Percentiles rank a stretch among this genome's conserved stretches.
Evolutionary conservation across 768 basidiomycete genomes (phyloP).

Genomic region (Neoboletus subvelutipes): DNA sequence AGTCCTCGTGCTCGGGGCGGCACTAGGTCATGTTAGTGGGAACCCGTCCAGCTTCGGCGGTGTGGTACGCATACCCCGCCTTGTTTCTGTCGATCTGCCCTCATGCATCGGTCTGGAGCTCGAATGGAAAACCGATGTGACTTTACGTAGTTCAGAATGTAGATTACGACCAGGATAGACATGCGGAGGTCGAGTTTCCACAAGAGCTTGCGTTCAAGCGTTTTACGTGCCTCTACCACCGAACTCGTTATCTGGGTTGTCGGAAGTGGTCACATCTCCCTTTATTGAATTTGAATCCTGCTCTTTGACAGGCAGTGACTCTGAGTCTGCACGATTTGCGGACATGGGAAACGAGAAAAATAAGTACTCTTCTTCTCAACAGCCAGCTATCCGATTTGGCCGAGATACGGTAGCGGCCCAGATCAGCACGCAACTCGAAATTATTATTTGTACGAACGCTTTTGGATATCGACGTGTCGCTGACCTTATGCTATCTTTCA

Average conservation of each 20-base stretch:
- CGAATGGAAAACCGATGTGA: neutral
- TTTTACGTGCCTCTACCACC: constrained; percentile 47
- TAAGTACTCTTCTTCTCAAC: neutral
- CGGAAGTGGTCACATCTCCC: neutral
- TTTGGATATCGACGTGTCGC: neutral
- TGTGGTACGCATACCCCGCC: constrained; percentile 45
- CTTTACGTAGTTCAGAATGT: constrained; percentile 38
- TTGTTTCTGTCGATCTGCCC: constrained; percentile 68
- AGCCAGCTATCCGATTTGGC: neutral
- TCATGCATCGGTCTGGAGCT: neutral
- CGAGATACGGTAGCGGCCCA: neutral
- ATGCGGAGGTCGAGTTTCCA: constrained; percentile 57
- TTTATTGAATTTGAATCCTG: constrained; percentile 1
- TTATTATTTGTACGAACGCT: neutral
- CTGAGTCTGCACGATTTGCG: neutral
- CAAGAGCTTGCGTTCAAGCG: constrained; percentile 52
- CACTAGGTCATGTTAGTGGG: constrained; percentile 38
- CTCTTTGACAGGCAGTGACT: constrained; percentile 5
- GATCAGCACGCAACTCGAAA: neutral
- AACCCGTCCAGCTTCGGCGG: too few species aligned
- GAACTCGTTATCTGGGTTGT: constrained; percentile 43
- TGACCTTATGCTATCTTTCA: too few species aligned
- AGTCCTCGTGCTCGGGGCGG: constrained; percentile 69
- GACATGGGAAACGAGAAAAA: constrained; percentile 13
- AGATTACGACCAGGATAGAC: constrained; percentile 47